These are phyloP conservation scores for Solanum clarkiae DNA, from an alignment of 257 asterid genomes.

Conservation along the genomic window DNA sequence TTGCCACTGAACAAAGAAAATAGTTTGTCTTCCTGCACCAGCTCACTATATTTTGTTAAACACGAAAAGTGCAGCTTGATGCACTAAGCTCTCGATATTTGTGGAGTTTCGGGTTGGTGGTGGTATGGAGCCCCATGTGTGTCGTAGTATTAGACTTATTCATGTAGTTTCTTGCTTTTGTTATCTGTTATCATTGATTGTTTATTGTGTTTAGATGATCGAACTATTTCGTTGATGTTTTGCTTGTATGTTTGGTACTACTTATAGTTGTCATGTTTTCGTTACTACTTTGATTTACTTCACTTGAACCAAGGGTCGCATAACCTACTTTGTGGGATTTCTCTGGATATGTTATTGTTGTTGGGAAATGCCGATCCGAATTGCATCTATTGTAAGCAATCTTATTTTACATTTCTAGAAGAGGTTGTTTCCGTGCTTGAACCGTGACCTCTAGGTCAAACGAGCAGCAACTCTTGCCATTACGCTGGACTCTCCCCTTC, in stretches of 20 bases:
- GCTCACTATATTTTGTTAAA: background rate
- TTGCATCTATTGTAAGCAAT: background rate
- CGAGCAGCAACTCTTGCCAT: background rate
- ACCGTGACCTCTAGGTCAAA: background rate
- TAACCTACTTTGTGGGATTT: background rate
- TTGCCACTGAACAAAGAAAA: background rate
- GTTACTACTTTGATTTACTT: background rate
- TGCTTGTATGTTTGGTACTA: background rate
- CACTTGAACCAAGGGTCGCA: background rate
- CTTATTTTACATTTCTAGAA: background rate
- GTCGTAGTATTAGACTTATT: background rate
- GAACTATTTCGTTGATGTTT: accelerated
- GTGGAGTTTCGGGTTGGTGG: background rate
- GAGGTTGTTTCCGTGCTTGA: background rate
- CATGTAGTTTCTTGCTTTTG: background rate
- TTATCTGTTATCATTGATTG: accelerated
- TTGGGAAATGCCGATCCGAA: background rate
- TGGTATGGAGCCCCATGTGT: background rate
- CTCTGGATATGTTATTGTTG: background rate
- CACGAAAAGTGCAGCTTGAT: background rate
- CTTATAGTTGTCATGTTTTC: background rate
- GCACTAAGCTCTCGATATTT: background rate
- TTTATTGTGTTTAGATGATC: background rate
- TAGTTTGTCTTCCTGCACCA: background rate
- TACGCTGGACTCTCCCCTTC: background rate